Evolutionary conservation across 1,284 basidiomycete genomes (phyloP), one percentile per base, ranked within the genome.

Genomic region (Leccinum pachyderme): DNA sequence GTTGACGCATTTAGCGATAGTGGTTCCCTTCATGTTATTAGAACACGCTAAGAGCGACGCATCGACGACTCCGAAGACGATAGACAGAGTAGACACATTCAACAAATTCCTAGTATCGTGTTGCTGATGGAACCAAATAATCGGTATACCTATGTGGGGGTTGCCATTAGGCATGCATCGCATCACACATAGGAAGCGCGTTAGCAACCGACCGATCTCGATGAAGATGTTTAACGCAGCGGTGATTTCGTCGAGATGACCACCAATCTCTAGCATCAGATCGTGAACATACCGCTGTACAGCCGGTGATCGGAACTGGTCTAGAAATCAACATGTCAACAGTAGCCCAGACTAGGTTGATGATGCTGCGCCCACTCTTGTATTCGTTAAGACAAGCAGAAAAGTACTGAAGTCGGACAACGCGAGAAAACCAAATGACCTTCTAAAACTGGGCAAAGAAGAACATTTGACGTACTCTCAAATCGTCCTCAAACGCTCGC

Each of bases 281-380:
- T 82, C 81, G 54, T 83, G 81, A n/a, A 81, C 69, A 60, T 82
- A 82, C 31, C 80, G 72, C 56, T 81, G 76, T 24, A 82, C 80
- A 1, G 81, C 77, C 4, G 75, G 74, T 54, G 75, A 79, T 55
- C 70, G 73, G 64, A 82, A 81, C 64, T 82, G 80, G 49, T 56
- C 66, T 70, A 45, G 35, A 54, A 2, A 25, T 12, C 18, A 43
- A 24, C 8, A 18, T 22, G 50, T 62, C 27, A 50, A 3, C 1
- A 24, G 48, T 7, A n/a, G 48, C 5, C 12, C 44, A 47, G 41
- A 15, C 29, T 28, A 32, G 48, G 68, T 71, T 41, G 11, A 52
- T 2, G 39, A 31, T 22, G 24, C 25, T 45, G 28, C 2, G 56
- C 57, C 7, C 24, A 63, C 63, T 33, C 41, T 68, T 70, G 50